Evolutionary conservation across 768 basidiomycete species (phyloP).

Genomic region (Agaricus subrufescens): DNA sequence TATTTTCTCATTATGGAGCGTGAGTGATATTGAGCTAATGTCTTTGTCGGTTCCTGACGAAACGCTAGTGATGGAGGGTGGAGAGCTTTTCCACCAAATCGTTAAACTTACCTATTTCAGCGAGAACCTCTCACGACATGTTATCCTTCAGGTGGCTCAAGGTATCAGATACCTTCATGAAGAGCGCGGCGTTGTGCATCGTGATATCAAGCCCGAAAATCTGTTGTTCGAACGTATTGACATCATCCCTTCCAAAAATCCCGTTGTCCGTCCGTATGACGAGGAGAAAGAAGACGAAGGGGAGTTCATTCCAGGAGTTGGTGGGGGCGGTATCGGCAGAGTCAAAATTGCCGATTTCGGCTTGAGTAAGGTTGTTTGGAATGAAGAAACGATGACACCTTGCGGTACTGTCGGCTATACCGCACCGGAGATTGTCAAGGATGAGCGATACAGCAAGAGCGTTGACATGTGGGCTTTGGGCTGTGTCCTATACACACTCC

Average conservation of each 20-base stretch:
- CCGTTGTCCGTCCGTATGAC: slow-evolving; percentile 81
- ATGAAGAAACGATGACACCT: slow-evolving; percentile 98
- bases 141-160: slow-evolving; percentile 92
- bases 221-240: slow-evolving; percentile 91
- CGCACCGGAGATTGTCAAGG: slow-evolving; percentile 98
- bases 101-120: slow-evolving; percentile 99
- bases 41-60: slow-evolving; percentile 12
- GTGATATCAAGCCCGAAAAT: slow-evolving; percentile 99
- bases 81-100: slow-evolving; percentile 98
- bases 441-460: slow-evolving; percentile 93
- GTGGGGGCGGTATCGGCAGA: slow-evolving; percentile 94
- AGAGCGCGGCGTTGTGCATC: slow-evolving; percentile 96
- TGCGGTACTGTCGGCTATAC: slow-evolving; percentile 99
- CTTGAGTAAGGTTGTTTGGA: slow-evolving; percentile 96
- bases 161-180: slow-evolving; percentile 96
- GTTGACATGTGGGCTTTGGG: slow-evolving; percentile 99
- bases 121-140: slow-evolving; percentile 94
- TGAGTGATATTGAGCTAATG: slow-evolving; percentile 31
- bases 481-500: slow-evolving; percentile 96
- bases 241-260: slow-evolving; percentile 78
- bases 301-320: slow-evolving; percentile 86
- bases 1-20: slow-evolving; percentile 94
- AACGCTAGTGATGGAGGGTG: slow-evolving; percentile 86
- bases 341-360: slow-evolving; percentile 99
- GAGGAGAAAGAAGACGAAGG: slow-evolving; percentile 99